Evolutionary conservation across 768 basidiomycete species (phyloP), one percentile per base, ranked within the genome.

Genomic region (Mycena polygramma): DNA sequence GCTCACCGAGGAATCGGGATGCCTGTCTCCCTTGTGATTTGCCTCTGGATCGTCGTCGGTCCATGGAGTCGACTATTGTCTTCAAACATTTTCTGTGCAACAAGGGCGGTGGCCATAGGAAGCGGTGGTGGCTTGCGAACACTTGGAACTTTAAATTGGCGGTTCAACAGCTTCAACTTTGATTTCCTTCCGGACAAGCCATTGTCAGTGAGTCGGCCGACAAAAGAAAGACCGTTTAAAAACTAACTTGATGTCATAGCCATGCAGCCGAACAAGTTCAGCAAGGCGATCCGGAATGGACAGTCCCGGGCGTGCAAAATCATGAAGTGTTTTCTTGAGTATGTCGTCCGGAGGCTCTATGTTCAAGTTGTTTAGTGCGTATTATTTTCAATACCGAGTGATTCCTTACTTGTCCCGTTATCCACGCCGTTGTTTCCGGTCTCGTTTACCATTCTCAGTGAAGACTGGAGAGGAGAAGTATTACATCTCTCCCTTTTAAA

Each of bases 391-490:
- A 3, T 45, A 10, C 7, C 22, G 4, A 48, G 14, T 10, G 0
- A 43, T 7, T n/a, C 26, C 54, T 35, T 57, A 65, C 63, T 17
- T 45, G 63, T 65, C 30, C 63, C 63, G 19, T 65, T 65, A 30
- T 57, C 35, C 15, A 43, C 36, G 17, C 63, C 52, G 22, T 64
- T 64, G 15, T 52, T 24, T 6, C 63, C 63, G 15, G n/a, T 41
- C 5, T 37, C 8, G 19, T 64, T 64, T 39, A 46, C 63, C 63
- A 64, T 64, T 20, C 20, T 6, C 48, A 22, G 48, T 49, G 48
- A 49, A 22, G 48, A 22, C 48, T 22, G 24, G 48, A 8, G 48
- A 49, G 13, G n/a, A 49, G 48, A 46, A 46, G 48, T 49, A n/a
- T n/a, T n/a, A n/a, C n/a, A n/a, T n/a, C n/a, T n/a, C n/a, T n/a